phyloP scores from a whole-genome alignment of 2,329 filamentous ascomycete species.

The Colletotrichum tabaci region DNA sequence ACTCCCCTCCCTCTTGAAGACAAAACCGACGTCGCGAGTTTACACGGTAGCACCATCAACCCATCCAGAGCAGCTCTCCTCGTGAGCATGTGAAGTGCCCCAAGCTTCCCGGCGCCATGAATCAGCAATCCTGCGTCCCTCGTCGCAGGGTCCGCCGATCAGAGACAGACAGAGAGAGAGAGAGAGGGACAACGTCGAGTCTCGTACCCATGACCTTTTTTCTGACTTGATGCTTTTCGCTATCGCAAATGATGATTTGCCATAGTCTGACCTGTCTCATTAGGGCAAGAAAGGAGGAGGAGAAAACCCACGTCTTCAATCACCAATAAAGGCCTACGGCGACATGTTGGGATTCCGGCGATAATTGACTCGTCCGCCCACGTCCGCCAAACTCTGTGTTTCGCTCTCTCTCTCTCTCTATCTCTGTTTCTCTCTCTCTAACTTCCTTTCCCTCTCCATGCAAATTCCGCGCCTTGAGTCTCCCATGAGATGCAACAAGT shows the following conservation, averaged over 20 bases:
- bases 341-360: no score
- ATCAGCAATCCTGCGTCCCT: not conserved
- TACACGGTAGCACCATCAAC: not conserved
- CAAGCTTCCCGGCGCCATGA: conserved; percentile 11
- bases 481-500: conserved; percentile 5
- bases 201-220: no score
- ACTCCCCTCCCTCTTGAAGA: not conserved
- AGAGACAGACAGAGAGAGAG: not conserved
- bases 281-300: not conserved
- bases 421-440: not conserved
- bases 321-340: not conserved
- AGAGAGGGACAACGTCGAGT: not conserved
- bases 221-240: no score
- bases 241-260: no score
- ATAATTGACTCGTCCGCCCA: no score
- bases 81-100: conserved; percentile 19
- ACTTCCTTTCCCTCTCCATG: not conserved
- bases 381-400: not conserved
- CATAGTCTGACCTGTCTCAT: no score
- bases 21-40: not conserved
- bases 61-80: not conserved
- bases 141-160: not conserved
- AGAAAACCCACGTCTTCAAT: conserved; percentile 15
- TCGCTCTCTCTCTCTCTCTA: conserved; percentile 4
- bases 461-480: not conserved